Evolutionary conservation across 2,329 filamentous ascomycete species (phyloP), one percentile per base, ranked within the genome.

Genomic region (Stagonosporopsis rhizophila): DNA sequence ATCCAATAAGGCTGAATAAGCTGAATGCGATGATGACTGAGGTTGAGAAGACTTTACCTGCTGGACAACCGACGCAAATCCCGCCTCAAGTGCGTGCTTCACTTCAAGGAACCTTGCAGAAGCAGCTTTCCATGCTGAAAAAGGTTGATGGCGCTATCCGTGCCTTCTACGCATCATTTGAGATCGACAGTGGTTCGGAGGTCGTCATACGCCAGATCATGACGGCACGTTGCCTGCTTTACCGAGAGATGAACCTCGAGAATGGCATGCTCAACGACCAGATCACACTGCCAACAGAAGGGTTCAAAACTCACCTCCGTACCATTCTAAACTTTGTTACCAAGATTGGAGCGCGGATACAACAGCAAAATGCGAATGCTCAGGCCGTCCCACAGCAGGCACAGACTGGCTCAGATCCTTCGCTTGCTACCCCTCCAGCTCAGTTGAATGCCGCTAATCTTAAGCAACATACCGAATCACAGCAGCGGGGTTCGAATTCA

Each of bases 401-500:
- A 37, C 62, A 65, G 53, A 50, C 57, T 52, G 51, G 56, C 44
- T 54, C 63, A 44, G 54, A 52, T 20, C 17, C 44, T 6, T 48
- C 52, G 23, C 42, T 52, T 30, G 50, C 34, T 14, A 50, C 54
- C 5, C 52, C 47, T 35, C 65, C 63, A 45, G 63, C 67, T 49
- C 71, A 74, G 61, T 66, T 77, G 38, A 77, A 74, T 56, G 72
- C 71, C 39, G 73, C 68, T 23, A 77, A 77, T 51, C 64, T 75
- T 54, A 74, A 69, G 59, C 69, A 61, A 61, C 53, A 56, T n/a
- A 80, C 64, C 77, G 79, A 71, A 76, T 80, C 64, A 75, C 75
- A 72, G 45, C 78, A 82, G 55, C 80, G 82, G 56, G 79, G 82
- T 53, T 75, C 82, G 59, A 78, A 76, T 53, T 75, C 82, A 60